phyloP scores from a whole-genome alignment of 257 asterid species.

The Solanum gandarillasii region DNA sequence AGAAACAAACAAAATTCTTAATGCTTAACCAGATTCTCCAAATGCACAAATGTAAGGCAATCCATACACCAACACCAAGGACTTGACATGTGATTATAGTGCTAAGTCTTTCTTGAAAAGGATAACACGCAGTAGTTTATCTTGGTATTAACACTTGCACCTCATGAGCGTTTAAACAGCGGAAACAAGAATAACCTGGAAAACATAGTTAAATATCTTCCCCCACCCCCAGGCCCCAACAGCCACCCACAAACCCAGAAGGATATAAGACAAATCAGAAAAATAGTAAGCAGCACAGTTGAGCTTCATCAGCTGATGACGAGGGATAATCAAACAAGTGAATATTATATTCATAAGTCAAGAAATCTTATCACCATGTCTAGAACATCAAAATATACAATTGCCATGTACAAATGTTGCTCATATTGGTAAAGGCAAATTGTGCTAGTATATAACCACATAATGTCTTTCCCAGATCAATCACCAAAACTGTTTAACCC shows the following conservation, averaged over 20 bases:
- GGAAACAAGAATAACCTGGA: not conserved
- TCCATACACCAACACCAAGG: not conserved
- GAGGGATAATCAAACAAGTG: not conserved
- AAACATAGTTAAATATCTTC: not conserved
- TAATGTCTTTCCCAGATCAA: not conserved
- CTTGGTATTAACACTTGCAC: not conserved
- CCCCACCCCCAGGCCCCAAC: not conserved
- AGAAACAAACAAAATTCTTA: not conserved
- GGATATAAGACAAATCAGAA: not conserved
- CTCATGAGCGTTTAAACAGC: not conserved
- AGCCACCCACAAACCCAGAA: not conserved
- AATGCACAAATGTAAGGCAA: not conserved
- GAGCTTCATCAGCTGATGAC: not conserved
- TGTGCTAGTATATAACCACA: not conserved
- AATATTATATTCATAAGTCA: not conserved
- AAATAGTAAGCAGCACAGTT: not conserved
- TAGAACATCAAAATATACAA: not conserved
- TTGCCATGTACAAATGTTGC: not conserved
- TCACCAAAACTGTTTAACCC: not conserved
- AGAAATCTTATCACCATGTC: not conserved
- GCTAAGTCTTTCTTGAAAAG: not conserved
- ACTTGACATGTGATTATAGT: not conserved
- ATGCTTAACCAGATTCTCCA: not conserved
- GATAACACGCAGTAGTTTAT: not conserved
- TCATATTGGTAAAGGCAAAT: not conserved